Conservation (phyloP, 768 basidiomycete genomes). For the Lentinula guzmanii region DNA sequence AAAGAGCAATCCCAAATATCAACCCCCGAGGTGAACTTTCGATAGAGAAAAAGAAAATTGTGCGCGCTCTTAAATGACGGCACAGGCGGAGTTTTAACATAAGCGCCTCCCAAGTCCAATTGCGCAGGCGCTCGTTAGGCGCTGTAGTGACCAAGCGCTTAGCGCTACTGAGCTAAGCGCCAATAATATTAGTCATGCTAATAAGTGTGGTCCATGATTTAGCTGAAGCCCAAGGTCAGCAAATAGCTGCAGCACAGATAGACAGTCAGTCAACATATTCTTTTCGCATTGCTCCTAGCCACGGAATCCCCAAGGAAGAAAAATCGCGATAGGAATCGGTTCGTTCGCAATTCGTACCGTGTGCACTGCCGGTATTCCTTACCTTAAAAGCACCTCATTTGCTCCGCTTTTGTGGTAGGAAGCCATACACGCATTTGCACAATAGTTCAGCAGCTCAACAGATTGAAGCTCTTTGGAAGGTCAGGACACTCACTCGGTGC, state of each 20-base stretch:
- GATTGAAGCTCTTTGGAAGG: constrained; percentile 70
- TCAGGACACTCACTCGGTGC: constrained; percentile 12
- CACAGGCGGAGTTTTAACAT: background rate
- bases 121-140: background rate
- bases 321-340: constrained; percentile 76
- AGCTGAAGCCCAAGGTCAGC: constrained; percentile 84
- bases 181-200: no score
- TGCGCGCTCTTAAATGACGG: background rate
- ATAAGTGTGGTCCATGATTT: constrained; percentile 44
- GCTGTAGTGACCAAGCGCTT: background rate
- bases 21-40: constrained; percentile 3
- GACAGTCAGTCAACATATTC: background rate
- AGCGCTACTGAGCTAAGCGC: no score
- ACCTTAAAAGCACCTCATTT: background rate
- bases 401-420: constrained; percentile 35
- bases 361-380: no score
- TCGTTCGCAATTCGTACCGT: constrained; percentile 10
- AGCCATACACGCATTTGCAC: constrained; percentile 87
- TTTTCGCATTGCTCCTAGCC: constrained; percentile 69
- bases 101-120: background rate
- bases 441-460: constrained; percentile 58
- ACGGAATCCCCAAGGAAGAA: constrained; percentile 76
- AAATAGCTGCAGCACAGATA: background rate
- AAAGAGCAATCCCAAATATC: constrained; percentile 1
- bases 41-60: background rate